A percentile compares a stretch with the other conserved stretches of the same genome.
Evolutionary conservation across 1,284 basidiomycete genomes (phyloP).

Genomic region (Trichosporon coremiiforme): DNA sequence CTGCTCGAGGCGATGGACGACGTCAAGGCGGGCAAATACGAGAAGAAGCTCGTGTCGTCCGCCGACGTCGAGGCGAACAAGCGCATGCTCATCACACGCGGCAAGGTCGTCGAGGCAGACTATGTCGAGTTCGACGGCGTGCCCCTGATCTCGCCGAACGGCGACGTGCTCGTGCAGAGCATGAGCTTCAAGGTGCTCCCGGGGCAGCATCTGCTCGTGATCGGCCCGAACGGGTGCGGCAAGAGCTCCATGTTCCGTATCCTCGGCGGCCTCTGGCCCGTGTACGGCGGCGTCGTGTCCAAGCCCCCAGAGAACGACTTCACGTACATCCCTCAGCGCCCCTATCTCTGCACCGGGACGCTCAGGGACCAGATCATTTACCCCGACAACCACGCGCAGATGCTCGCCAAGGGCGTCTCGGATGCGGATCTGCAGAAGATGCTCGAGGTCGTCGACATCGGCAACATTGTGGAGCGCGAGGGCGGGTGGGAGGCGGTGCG

Average conservation of each 20-base stretch:
- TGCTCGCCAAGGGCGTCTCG: conserved; percentile 64
- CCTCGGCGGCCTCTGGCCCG: conserved; percentile 94
- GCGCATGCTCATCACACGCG: conserved; percentile 65
- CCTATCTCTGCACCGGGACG: conserved; percentile 90
- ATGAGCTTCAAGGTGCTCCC: conserved; percentile 87
- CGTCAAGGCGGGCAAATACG: conserved; percentile 77
- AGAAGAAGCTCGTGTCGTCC: conserved; percentile 82
- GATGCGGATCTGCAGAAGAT: conserved; percentile 77
- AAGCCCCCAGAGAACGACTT: conserved; percentile 89
- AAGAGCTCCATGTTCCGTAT: conserved; percentile 93
- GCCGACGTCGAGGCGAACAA: conserved; percentile 75
- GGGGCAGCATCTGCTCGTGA: conserved; percentile 88
- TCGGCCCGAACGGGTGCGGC: conserved; percentile 87
- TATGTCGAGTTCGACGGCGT: conserved; percentile 86
- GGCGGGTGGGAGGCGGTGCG: conserved; percentile 87
- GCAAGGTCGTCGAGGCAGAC: conserved; percentile 77
- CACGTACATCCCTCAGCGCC: conserved; percentile 93
- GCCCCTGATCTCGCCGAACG: conserved; percentile 94
- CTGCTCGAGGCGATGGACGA: conserved; percentile 91
- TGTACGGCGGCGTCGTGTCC: conserved; percentile 90
- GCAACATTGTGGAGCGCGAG: conserved; percentile 86
- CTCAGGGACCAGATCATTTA: conserved; percentile 84
- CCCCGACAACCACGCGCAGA: conserved; percentile 74
- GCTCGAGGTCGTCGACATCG: conserved; percentile 81
- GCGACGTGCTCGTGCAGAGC: conserved; percentile 80